A percentile compares a stretch with the other conserved stretches of the same genome.
Evolutionary conservation across 805 yeast genomes (phyloP).

Genomic region (Monosporozyma siamensis): DNA sequence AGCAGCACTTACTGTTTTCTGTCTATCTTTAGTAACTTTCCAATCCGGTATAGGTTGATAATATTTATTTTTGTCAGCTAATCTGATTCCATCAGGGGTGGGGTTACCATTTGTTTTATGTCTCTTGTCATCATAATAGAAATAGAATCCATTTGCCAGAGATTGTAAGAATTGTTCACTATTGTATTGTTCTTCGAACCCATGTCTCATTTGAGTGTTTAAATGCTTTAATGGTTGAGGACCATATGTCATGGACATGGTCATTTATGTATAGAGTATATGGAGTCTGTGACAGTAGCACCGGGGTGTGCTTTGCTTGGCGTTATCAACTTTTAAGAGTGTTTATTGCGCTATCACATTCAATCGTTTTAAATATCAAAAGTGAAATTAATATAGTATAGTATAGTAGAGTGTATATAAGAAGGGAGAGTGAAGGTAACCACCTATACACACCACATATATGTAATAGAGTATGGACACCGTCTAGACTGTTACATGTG

Average conservation of each 20-base stretch:
- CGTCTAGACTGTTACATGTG: too few species aligned
- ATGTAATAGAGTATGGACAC: too few species aligned
- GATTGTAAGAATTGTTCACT: slow-evolving; percentile 44
- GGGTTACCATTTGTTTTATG: slow-evolving; percentile 89
- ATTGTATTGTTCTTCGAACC: slow-evolving; percentile 49
- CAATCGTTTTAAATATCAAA: too few species aligned
- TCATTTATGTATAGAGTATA: too few species aligned
- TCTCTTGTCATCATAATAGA: slow-evolving; percentile 85
- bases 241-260: slow-evolving; percentile 25
- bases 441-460: too few species aligned
- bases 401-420: too few species aligned
- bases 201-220: slow-evolving; percentile 55
- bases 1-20: slow-evolving; percentile 89
- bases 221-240: slow-evolving; percentile 38
- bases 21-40: slow-evolving; percentile 85
- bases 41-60: slow-evolving; percentile 77
- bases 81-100: slow-evolving; percentile 43
- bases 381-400: too few species aligned
- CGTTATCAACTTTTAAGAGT: too few species aligned
- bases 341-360: too few species aligned
- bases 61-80: slow-evolving; percentile 35
- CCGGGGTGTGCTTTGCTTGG: too few species aligned
- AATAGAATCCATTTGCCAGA: slow-evolving; percentile 59
- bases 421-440: too few species aligned
- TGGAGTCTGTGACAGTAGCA: too few species aligned